phyloP scores from a whole-genome alignment of 805 yeast genomes.

The Metschnikowia henanensis region DNA sequence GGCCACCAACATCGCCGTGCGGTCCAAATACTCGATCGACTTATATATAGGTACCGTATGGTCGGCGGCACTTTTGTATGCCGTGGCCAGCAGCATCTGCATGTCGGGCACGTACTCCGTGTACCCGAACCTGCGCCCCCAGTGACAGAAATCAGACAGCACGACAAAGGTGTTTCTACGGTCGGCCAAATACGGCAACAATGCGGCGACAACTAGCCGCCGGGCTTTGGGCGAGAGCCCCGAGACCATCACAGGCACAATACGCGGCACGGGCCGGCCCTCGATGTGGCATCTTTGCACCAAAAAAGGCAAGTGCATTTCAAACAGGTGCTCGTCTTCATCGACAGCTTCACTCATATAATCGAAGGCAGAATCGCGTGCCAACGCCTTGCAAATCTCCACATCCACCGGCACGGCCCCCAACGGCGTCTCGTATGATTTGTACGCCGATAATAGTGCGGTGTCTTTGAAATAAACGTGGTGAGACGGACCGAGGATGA shows the following conservation, averaged over 20 bases:
- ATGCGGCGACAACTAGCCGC: conserved; percentile 42
- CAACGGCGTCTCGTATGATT: conserved; percentile 73
- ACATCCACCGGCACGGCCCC: conserved; percentile 73
- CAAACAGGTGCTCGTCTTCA: conserved; percentile 88
- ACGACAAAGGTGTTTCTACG: conserved; percentile 68
- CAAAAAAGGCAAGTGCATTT: conserved; percentile 88
- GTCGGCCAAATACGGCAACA: conserved; percentile 55
- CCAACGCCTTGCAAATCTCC: conserved; percentile 38
- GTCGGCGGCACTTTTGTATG: conserved; percentile 10
- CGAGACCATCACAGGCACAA: conserved; percentile 83
- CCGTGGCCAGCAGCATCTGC: conserved; percentile 8
- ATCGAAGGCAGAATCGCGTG: conserved; percentile 38
- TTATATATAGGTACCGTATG: conserved; percentile 53
- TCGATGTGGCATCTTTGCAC: conserved; percentile 44
- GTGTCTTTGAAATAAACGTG: conserved; percentile 74
- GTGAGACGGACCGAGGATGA: conserved; percentile 91
- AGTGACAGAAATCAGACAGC: conserved; percentile 93
- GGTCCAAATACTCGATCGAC: conserved; percentile 75
- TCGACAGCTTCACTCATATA: conserved; percentile 63
- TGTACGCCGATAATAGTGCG: conserved; percentile 53
- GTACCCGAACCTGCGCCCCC: conserved; percentile 58
- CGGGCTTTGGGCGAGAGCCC: conserved; percentile 50
- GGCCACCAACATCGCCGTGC: conserved; percentile 62
- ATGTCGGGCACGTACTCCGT: conserved; percentile 31
- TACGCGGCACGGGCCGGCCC: conserved; percentile 37